These are phyloP conservation scores for Lodderomyces metapsilosis DNA, from an alignment of 1,139 yeast genomes.

Conservation along the genomic window DNA sequence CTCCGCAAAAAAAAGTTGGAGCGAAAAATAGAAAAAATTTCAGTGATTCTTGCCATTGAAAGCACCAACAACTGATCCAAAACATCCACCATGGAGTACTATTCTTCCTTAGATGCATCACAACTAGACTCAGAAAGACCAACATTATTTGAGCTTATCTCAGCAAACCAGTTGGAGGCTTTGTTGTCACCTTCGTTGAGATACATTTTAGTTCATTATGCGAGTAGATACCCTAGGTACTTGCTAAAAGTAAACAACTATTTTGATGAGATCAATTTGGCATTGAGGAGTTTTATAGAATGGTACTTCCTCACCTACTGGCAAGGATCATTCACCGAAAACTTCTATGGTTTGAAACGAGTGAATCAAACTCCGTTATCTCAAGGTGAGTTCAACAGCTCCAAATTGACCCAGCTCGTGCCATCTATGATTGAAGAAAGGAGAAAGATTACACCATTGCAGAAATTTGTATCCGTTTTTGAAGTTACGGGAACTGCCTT, in stretches of 20 bases:
- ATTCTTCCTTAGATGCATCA: constrained; percentile 75
- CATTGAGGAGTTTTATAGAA: constrained; percentile 67
- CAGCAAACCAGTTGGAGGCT: constrained; percentile 75
- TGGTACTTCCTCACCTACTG: constrained; percentile 68
- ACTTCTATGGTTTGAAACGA: constrained; percentile 85
- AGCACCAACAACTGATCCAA: not conserved
- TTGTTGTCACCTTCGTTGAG: constrained; percentile 81
- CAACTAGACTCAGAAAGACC: constrained; percentile 75
- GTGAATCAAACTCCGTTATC: constrained; percentile 45
- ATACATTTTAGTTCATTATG: constrained; percentile 77
- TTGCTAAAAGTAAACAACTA: constrained; percentile 60
- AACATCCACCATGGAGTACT: constrained; percentile 81
- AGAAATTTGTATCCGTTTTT: constrained; percentile 57
- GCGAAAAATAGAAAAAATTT: constrained; percentile 3
- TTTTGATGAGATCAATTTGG: constrained; percentile 74
- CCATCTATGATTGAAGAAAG: constrained; percentile 56
- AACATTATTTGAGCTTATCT: constrained; percentile 77
- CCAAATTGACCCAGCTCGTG: constrained; percentile 38
- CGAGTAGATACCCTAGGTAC: constrained; percentile 73
- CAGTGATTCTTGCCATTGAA: not conserved
- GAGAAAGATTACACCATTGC: constrained; percentile 53
- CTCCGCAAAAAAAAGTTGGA: constrained; percentile 5
- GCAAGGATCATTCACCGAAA: constrained; percentile 89
- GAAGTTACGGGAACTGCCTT: constrained; percentile 71
- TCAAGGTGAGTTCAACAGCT: constrained; percentile 25